phyloP scores from a whole-genome alignment of 768 basidiomycete genomes.

The Lentinula sp. region DNA sequence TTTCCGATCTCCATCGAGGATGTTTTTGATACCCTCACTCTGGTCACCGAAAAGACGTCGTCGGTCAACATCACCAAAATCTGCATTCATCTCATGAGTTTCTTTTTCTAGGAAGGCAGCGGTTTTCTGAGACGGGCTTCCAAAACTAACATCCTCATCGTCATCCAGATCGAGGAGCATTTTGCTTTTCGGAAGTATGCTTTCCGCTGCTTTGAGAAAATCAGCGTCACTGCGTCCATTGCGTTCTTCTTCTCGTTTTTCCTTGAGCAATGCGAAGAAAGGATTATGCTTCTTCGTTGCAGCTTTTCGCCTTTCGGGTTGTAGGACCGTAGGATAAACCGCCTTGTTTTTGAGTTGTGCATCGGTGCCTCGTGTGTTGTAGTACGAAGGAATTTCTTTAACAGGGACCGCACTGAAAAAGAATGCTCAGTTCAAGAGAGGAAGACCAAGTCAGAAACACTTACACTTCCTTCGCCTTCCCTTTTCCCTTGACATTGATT shows the following conservation, averaged over 20 bases:
- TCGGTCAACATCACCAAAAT: slow-evolving; percentile 22
- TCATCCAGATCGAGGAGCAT: slow-evolving; percentile 22
- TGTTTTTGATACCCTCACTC: slow-evolving; percentile 36
- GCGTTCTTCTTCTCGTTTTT: slow-evolving; percentile 37
- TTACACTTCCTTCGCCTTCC: slow-evolving; percentile 2
- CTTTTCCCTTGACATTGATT: slow-evolving; percentile 12
- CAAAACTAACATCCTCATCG: slow-evolving; percentile 27
- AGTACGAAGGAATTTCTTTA: neutral
- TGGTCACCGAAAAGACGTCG: slow-evolving; percentile 32
- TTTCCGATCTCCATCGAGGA: slow-evolving; percentile 35
- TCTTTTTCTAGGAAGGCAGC: slow-evolving; percentile 22
- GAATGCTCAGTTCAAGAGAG: neutral
- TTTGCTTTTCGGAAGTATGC: slow-evolving; percentile 24
- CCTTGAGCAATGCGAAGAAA: slow-evolving; percentile 46
- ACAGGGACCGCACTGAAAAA: neutral
- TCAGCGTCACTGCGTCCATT: slow-evolving; percentile 28
- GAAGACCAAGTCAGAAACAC: neutral
- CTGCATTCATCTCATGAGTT: slow-evolving; percentile 19
- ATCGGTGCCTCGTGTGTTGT: neutral
- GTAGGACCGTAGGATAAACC: neutral
- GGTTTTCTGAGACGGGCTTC: slow-evolving; percentile 28
- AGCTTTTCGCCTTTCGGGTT: neutral
- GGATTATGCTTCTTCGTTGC: slow-evolving; percentile 35
- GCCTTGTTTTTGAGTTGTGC: neutral
- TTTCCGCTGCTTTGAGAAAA: slow-evolving; percentile 42